Evolutionary conservation across 176 grass and related monocot species (phyloP), one percentile per base, ranked within the genome.

Genomic region (Triticum turgidum): DNA sequence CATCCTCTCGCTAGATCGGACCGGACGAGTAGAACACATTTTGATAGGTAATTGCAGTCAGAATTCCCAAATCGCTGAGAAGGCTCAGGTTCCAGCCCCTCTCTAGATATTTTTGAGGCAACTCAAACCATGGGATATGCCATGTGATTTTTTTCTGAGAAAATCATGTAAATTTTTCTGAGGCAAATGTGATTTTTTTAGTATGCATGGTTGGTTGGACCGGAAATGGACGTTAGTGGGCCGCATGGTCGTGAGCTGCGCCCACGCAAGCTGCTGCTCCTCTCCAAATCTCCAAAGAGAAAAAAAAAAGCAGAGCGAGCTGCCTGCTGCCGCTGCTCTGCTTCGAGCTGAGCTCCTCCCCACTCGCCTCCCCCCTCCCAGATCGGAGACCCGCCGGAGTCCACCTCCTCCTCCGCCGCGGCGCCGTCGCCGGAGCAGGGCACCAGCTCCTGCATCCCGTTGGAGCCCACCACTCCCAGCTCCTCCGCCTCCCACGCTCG

Each of bases 331-430:
- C 39, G 37, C 21, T 42, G 70, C 21, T 24, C 38, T 25, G 13
- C 4, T 73, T 41, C 11, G 5, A 59, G 17, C 1, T 20, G 54
- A 59, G 54, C 54, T 59, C 54, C 54, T 21, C 54, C 54, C 7
- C 18, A 18, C 21, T 73, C 70, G 0, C 45, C n/a, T 74, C 5
- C 73, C 73, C 73, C 14, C 29, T 52, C 25, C 73, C 73, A 76
- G 49, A 76, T 76, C 25, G 73, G 73, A 76, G 73, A 3, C 24
- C 49, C 73, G 45, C 73, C 45, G 45, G 73, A 76, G 73, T 18
- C 25, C 45, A 2, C 42, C 42, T 0, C 73, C 73, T 76, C 73
- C 73, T 32, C 44, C 73, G 17, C 25, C 73, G 45, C 45, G 45
- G 73, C 25, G 24, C 24, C 73, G 18, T 14, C 7, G 42, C 25